phyloP scores from a whole-genome alignment of 768 basidiomycete species.

The Termitomyces sp. region DNA sequence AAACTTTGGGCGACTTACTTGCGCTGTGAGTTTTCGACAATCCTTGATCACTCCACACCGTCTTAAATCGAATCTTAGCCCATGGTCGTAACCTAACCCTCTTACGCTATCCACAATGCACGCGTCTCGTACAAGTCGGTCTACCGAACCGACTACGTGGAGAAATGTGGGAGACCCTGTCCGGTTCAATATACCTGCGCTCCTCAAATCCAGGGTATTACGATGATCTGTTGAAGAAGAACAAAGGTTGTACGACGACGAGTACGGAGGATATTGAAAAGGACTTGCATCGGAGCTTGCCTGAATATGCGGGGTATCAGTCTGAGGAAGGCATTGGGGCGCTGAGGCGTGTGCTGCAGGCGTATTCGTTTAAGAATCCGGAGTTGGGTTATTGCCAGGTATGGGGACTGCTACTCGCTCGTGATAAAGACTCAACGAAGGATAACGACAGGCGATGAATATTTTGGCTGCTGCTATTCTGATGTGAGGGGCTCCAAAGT shows the following conservation, averaged over 20 bases:
- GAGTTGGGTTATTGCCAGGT: constrained; percentile 95
- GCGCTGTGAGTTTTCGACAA: constrained; percentile 44
- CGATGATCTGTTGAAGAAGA: constrained; percentile 66
- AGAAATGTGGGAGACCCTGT: constrained; percentile 97
- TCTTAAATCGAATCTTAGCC: constrained; percentile 37
- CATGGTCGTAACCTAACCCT: constrained; percentile 96
- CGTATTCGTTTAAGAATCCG: constrained; percentile 94
- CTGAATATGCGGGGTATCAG: constrained; percentile 97
- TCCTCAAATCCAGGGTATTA: constrained; percentile 85
- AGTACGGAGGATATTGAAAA: constrained; percentile 99
- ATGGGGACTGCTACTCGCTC: constrained; percentile 11
- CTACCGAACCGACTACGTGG: constrained; percentile 92
- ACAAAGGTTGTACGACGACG: constrained; percentile 74
- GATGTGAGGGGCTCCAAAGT: constrained; percentile 56
- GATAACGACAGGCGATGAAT: constrained; percentile 78
- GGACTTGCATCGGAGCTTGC: constrained; percentile 91
- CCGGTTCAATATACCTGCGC: constrained; percentile 90
- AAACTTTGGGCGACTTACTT: constrained; percentile 94
- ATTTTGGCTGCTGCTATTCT: constrained; percentile 94
- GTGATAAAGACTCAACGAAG: constrained; percentile 3
- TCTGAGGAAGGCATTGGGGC: constrained; percentile 81
- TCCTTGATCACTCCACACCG: neutral
- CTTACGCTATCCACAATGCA: constrained; percentile 93
- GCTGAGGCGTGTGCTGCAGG: constrained; percentile 86
- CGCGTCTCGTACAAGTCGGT: constrained; percentile 96